Evolutionary conservation across 2,329 filamentous ascomycete genomes (phyloP), one percentile per base, ranked within the genome.

Genomic region (Fusarium sp.): DNA sequence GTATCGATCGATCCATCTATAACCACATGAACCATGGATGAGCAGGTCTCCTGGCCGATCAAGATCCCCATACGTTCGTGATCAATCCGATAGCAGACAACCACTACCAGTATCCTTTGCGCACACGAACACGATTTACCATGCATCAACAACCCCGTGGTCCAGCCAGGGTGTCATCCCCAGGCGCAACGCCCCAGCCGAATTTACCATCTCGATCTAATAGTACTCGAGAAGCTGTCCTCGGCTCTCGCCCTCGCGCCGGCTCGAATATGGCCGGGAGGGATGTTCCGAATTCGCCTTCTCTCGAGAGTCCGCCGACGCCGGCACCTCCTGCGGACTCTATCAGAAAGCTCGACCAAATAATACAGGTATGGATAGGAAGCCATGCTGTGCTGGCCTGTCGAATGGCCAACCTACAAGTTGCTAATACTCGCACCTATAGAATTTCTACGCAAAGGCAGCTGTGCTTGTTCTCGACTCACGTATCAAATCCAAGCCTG

Each of bases 141-240:
- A 97, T 97, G 94, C 94, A 97, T 87, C 94, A 97, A 82, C 92
- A 94, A 81, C 90, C 92, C 74, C 90, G 94, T 74, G 87, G 89
- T 67, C 87, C 91, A 71, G 91, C 92, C 70, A 86, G 89, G 78
- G 86, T 89, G 75, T 86, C 91, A 65, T 93, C 92, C 66, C 90
- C 93, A 66, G 90, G 90, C 74, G 88, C 87, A 74, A 90, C 91
- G 49, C 87, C 90, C 53, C 88, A 90, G 77, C 90, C 91, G 63
- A 36, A 37, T 30, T 93, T 92, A 75, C 88, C 91, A 73, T 84
- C 88, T 67, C 87, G 92, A 79, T 87, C 88, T 33, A 93, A 93
- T 80, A 94, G 91, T 77, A 85, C 87, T 57, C 90, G 92, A 87
- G 92, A 97, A 82, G 84, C 72, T 59, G 63, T 66, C 23, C 52